phyloP scores from a whole-genome alignment of 345 rosid genomes.

The Eucalyptus decipiens region DNA sequence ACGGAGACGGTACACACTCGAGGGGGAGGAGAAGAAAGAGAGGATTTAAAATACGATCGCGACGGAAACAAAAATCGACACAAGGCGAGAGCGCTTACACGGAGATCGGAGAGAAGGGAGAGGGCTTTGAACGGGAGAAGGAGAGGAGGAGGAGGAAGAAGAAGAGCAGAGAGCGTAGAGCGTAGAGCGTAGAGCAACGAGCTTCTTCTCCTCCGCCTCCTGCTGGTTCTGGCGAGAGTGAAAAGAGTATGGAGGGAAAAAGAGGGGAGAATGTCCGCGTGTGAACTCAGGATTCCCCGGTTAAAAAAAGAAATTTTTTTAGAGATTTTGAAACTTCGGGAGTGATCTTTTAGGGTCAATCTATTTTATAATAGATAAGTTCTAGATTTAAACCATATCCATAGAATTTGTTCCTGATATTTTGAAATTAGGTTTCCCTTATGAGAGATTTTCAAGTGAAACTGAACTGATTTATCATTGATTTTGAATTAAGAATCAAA shows the following conservation, averaged over 20 bases:
- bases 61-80: neutral
- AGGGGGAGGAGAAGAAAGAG: neutral
- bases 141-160: neutral
- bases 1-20: neutral
- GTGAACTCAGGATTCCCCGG: neutral
- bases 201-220: neutral
- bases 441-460: neutral
- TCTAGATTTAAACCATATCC: neutral
- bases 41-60: neutral
- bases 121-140: neutral
- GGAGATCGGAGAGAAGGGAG: neutral
- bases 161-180: neutral
- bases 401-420: neutral
- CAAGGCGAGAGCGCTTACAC: neutral
- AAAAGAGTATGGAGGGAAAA: neutral
- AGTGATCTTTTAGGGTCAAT: neutral
- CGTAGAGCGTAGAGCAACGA: neutral
- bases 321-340: neutral
- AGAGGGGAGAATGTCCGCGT: too few relatives aligned
- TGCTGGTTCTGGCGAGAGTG: neutral
- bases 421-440: neutral
- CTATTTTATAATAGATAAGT: neutral
- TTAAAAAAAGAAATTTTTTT: too few relatives aligned
- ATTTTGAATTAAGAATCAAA: neutral
- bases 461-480: rapidly evolving